Percentiles rank a stretch among this genome's conserved stretches.
Conservation (phyloP, 441 rosid genomes). For the Gossypium schwendimanii region DNA sequence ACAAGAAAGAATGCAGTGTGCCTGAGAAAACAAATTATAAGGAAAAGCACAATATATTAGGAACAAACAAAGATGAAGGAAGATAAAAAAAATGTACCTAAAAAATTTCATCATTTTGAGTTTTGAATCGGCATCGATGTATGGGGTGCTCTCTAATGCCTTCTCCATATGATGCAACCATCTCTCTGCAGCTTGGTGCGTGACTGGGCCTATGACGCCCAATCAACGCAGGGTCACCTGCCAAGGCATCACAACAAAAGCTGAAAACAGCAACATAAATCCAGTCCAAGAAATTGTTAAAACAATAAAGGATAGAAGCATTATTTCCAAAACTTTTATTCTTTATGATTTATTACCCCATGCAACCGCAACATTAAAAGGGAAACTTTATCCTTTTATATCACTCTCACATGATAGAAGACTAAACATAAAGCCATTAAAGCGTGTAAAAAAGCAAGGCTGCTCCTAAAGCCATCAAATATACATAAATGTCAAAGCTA, state of each 20-base stretch:
- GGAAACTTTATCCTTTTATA: no score
- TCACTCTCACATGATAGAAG: no score
- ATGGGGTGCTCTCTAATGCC: constrained; percentile 54
- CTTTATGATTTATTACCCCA: background rate
- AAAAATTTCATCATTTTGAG: constrained; percentile 78
- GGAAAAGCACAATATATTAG: background rate
- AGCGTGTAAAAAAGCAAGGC: no score
- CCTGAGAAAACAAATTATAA: constrained; percentile 29
- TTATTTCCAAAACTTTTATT: background rate
- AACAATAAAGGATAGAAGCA: background rate
- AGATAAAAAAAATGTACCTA: constrained; percentile 30
- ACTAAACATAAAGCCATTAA: no score
- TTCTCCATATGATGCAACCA: constrained; percentile 84
- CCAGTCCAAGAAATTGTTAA: background rate
- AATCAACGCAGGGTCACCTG: constrained; percentile 84
- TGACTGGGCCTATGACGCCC: constrained; percentile 92
- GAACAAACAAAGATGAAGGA: background rate
- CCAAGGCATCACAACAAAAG: background rate
- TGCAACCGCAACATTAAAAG: no score
- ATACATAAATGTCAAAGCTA: no score
- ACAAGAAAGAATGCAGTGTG: constrained; percentile 94
- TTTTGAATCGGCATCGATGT: constrained; percentile 67
- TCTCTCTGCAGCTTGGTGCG: constrained; percentile 78
- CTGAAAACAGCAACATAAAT: background rate
- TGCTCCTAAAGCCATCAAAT: no score